A percentile compares a stretch with the other conserved stretches of the same genome.
phyloP scores from a whole-genome alignment of 129 eudicot species.

The Smallanthus sonchifolius region DNA sequence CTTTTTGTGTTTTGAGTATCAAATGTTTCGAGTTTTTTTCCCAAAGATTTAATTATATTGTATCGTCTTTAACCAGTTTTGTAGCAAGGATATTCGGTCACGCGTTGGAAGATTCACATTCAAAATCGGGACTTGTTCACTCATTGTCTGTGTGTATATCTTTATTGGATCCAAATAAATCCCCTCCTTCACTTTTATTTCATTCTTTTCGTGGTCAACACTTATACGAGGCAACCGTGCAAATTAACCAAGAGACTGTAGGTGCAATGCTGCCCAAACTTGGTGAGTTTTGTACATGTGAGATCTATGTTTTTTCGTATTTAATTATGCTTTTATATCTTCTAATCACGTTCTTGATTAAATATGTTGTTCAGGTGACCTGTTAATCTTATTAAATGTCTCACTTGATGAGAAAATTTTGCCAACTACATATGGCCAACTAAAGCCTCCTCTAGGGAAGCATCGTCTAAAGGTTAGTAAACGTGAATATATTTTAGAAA shows the following conservation, averaged over 20 bases:
- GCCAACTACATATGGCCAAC: constrained; percentile 83
- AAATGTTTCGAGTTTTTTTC: neutral
- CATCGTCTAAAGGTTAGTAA: constrained; percentile 79
- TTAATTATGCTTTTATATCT: neutral
- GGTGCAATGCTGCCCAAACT: constrained; percentile 89
- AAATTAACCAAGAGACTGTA: constrained; percentile 70
- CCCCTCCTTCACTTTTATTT: constrained; percentile 49
- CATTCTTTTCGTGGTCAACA: constrained; percentile 78
- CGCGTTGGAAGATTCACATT: constrained; percentile 77
- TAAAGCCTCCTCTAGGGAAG: constrained; percentile 91
- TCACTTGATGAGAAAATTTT: constrained; percentile 71
- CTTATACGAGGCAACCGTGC: constrained; percentile 59
- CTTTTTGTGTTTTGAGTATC: neutral
- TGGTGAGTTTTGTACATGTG: constrained; percentile 35
- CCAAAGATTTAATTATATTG: neutral
- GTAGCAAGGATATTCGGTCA: constrained; percentile 79
- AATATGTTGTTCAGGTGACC: constrained; percentile 45
- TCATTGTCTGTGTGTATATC: constrained; percentile 85
- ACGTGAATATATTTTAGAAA: neutral
- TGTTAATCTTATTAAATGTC: constrained; percentile 62
- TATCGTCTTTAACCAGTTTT: constrained; percentile 37
- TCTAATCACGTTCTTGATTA: neutral
- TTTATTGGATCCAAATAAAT: constrained; percentile 76
- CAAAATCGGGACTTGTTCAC: constrained; percentile 76
- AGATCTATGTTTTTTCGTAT: neutral